A percentile compares a stretch with the other conserved stretches of the same genome.
Conservation (phyloP, 331 rosid genomes). For the Spiraea crenata region DNA sequence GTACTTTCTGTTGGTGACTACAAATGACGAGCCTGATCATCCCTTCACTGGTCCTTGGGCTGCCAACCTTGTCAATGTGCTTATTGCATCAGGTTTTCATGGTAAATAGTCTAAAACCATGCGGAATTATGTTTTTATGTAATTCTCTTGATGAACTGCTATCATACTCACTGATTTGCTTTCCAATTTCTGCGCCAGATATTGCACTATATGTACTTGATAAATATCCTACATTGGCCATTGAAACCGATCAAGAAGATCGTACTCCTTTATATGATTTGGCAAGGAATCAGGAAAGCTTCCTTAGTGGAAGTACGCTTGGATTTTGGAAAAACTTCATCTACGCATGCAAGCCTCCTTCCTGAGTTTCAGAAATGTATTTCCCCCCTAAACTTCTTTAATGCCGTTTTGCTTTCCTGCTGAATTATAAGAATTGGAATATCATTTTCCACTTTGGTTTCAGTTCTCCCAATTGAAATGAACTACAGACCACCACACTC, state of each 20-base stretch:
- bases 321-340: slow-evolving; percentile 40
- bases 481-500: slow-evolving; percentile 5
- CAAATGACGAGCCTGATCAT: slow-evolving; percentile 34
- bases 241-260: slow-evolving; percentile 18
- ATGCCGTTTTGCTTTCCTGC: background rate
- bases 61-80: slow-evolving; percentile 38
- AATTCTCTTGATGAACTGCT: no score
- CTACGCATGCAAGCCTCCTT: slow-evolving; percentile 11
- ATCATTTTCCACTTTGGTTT: background rate
- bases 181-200: slow-evolving; percentile 24
- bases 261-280: slow-evolving; percentile 39
- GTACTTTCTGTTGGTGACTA: slow-evolving; percentile 47
- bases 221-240: slow-evolving; percentile 42
- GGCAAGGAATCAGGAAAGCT: slow-evolving; percentile 34
- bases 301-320: slow-evolving; percentile 42
- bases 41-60: slow-evolving; percentile 49
- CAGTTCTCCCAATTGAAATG: background rate
- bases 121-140: background rate
- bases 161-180: background rate
- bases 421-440: background rate
- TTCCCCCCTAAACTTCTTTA: no score
- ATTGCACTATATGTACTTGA: slow-evolving; percentile 38
- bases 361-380: no score
- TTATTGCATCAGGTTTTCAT: slow-evolving; percentile 51
- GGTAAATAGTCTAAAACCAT: slow-evolving; percentile 26